Base-by-base conservation (phyloP, 768 basidiomycete genomes). In the Naganishia vishniacii region DNA sequence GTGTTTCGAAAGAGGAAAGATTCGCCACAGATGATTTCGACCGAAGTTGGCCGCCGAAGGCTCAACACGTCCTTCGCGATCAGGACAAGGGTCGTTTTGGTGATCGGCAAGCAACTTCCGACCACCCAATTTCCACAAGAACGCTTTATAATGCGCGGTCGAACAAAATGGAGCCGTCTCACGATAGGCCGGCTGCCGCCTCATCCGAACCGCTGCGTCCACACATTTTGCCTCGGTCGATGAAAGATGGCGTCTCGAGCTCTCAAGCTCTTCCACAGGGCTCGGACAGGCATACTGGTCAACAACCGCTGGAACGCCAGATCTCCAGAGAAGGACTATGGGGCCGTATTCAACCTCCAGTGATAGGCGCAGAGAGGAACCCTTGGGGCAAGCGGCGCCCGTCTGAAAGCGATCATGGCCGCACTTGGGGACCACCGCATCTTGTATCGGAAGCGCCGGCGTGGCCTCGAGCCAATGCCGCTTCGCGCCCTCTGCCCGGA, bases 81-180 rank as follows among this genome's bases (percentile, higher is more conserved):
- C 62, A 59, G 16, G 62, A 44, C 16, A 44, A 51, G 20, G 13
- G 59, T 59, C 49, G 45, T 16, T 44, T 59, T 20, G 28, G 40
- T 59, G 34, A 46, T 34, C 66, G 28, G 29, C 67, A 37, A 13
- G 45, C 18, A 29, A 41, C 8, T 6, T 13, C 46, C 56, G 53
- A 56, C 31, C 66, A 18, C 23, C 18, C 11, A 4, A 34, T 34
- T 1, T 37, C 47, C 59, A 62, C 48, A 20, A 58, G 53, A 34
- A 46, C 86, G 0, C 81, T 99, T n/a, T 99, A 97, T 81, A 98
- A 99, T 72, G 95, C 94, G 71, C 85, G 88, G 3, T 89, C 88
- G 11, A 97, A 95, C 72, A 83, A 85, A 67, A 78, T 97, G 62
- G 94, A 98, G 77, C 88, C 89, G 2, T 89, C 67, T 37, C 29